Evolutionary conservation across 23 red algal genomes (phyloP), one percentile per base, ranked within the genome.

Genomic region (Porphyridium purpureum): DNA sequence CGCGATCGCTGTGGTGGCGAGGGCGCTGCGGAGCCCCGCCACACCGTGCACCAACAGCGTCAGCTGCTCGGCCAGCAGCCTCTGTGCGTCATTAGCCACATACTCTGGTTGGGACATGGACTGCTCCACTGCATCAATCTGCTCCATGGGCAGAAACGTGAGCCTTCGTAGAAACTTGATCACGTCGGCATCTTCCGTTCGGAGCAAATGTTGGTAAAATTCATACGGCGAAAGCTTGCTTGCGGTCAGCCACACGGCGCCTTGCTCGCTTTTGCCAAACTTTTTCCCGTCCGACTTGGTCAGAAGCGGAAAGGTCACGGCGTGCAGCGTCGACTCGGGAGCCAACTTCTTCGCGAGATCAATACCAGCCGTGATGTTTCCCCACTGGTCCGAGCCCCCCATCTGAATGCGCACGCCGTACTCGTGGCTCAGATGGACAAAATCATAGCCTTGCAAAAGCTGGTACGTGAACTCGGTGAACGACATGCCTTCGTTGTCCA

Each of bases 391-490:
- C 3, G 66, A 75, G 31, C 88, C 88, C 1, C 88, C 88, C 22
- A 68, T 48, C 62, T 94, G 88, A 27, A 94, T 17, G 2, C 42
- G 29, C 19, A 83, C 77, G 26, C 55, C 55, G 29, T 62, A 52
- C n/a, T 73, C 49, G 29, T 57, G 29, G 29, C 38, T 61, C 25
- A 94, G 35, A 62, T 94, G 66, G 47, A 69, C 55, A 49, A 94
- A 94, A 48, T 94, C 88, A 51, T 84, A 94, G 15, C 67, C 88
- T 62, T 94, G 88, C 49, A 94, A 60, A 19, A 94, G 69, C 62
- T 94, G 88, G 49, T 94, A 94, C 9, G 88, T 80, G 35, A 94
- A 94, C 75, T 94, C 88, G 8, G 78, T 94, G 54, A 94, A 94
- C 5, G 72, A 81, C 29, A 94, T 83, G 30, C 88, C 38, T 44